Conservation (phyloP, 768 basidiomycete genomes). For the Termitomyces sp. region DNA sequence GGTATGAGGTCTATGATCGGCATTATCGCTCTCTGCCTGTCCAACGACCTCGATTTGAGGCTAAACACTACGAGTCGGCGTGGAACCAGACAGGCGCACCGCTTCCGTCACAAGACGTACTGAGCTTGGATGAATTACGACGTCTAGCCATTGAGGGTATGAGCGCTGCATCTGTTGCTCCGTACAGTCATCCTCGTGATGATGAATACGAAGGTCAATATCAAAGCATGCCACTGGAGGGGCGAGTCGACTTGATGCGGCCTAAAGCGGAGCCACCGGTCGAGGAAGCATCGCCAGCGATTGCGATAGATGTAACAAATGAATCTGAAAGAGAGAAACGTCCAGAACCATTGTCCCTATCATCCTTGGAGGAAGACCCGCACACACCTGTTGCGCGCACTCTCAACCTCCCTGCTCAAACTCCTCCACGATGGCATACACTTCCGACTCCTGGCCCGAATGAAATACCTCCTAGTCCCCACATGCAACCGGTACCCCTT, state of each 20-base stretch:
- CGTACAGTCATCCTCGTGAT: constrained; percentile 12
- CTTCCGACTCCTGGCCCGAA: constrained; percentile 59
- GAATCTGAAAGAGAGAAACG: constrained; percentile 7
- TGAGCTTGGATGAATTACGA: constrained; percentile 65
- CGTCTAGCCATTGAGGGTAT: constrained; percentile 60
- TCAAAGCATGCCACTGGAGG: constrained; percentile 78
- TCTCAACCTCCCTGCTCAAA: constrained; percentile 26
- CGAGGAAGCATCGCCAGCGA: neutral
- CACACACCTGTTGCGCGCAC: constrained; percentile 38
- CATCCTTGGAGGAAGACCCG: constrained; percentile 25
- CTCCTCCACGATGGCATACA: constrained; percentile 42
- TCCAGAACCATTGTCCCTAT: constrained; percentile 6
- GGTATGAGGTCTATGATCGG: constrained; percentile 88
- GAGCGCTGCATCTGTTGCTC: constrained; percentile 24
- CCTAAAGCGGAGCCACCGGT: constrained; percentile 29
- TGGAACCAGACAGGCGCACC: constrained; percentile 57
- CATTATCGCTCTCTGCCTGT: constrained; percentile 68
- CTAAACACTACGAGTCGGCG: constrained; percentile 64
- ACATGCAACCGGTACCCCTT: constrained; percentile 44
- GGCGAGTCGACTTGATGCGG: constrained; percentile 85
- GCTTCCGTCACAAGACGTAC: constrained; percentile 25
- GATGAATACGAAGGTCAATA: constrained; percentile 62
- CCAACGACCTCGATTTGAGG: constrained; percentile 50
- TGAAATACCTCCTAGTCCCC: constrained; percentile 64
- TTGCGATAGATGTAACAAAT: constrained; percentile 4